These are phyloP conservation scores for Alternaria sp. DNA, from an alignment of 2,329 filamentous ascomycete genomes.

Conservation along the genomic window DNA sequence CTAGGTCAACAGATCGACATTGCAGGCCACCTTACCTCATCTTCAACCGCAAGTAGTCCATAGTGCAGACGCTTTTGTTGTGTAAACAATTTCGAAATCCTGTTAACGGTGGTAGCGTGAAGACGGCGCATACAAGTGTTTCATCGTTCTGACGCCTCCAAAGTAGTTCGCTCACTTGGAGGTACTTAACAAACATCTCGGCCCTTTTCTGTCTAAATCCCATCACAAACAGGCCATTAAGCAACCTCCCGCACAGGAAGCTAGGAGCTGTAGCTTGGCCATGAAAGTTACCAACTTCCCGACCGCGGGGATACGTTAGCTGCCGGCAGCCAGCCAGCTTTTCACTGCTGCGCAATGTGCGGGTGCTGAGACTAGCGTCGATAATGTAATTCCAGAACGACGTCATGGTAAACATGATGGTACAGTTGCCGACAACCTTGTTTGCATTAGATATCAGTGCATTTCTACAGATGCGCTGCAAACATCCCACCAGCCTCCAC, in stretches of 20 bases:
- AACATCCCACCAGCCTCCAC: not conserved
- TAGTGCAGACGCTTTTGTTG: conserved; percentile 4
- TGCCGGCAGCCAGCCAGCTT: conserved; percentile 6
- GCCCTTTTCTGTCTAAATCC: conserved; percentile 1
- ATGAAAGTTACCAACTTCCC: conserved; percentile 6
- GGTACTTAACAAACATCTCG: conserved; percentile 2
- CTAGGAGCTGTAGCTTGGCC: conserved; percentile 11
- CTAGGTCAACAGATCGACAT: conserved; percentile 12
- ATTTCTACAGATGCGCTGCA: not conserved
- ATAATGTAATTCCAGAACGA: not conserved
- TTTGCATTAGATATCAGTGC: not conserved
- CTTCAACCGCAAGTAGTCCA: not conserved
- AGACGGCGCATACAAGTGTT: not conserved
- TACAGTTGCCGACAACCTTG: not conserved
- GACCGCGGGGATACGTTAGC: conserved; percentile 11
- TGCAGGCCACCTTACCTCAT: conserved; percentile 5
- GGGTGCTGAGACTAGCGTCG: not conserved
- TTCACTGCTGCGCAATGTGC: conserved; percentile 5
- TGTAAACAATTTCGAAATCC: not conserved
- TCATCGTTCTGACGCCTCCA: conserved; percentile 3
- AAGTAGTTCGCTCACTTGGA: conserved; percentile 3
- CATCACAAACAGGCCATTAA: conserved; percentile 2
- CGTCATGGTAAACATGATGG: not conserved
- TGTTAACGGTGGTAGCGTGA: not conserved
- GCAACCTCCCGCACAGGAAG: not conserved